Conservation (phyloP, 2,329 filamentous ascomycete species). For the Elsinoe australis region DNA sequence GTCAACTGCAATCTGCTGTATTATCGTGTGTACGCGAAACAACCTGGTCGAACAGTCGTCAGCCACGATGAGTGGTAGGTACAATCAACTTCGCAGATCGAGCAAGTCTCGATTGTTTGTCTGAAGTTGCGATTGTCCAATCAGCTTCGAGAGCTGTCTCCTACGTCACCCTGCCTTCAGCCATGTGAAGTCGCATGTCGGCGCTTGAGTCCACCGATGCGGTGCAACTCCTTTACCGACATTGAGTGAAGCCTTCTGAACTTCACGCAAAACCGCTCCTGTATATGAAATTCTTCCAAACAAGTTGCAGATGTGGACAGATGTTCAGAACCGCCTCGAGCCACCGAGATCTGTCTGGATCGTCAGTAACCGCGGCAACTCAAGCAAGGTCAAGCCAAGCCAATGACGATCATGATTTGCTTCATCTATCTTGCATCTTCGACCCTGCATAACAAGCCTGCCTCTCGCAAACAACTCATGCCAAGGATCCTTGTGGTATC, state of each 20-base stretch:
- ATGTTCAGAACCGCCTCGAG: no score
- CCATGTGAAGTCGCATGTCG: no score
- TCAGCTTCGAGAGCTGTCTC: neutral
- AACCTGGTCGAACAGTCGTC: neutral
- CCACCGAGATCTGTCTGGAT: no score
- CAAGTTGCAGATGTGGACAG: no score
- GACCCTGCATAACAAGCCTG: constrained; percentile 7
- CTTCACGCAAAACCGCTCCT: no score
- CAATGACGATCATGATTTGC: constrained; percentile 11
- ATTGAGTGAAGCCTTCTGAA: no score
- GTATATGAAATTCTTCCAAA: no score
- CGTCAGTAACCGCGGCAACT: no score
- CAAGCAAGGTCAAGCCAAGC: neutral
- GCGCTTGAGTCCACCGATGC: no score
- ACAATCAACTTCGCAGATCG: neutral
- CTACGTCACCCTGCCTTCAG: no score
- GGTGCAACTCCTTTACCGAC: no score
- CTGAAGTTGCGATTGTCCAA: constrained; percentile 8
- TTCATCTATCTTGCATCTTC: constrained; percentile 14
- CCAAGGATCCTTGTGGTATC: neutral
- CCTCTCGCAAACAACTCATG: neutral
- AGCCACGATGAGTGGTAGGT: constrained; percentile 8
- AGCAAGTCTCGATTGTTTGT: neutral
- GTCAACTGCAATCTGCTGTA: neutral
- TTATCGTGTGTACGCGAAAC: neutral